Base-by-base conservation (phyloP, 2,329 filamentous ascomycete genomes). In the Parafenestella ontariensis region DNA sequence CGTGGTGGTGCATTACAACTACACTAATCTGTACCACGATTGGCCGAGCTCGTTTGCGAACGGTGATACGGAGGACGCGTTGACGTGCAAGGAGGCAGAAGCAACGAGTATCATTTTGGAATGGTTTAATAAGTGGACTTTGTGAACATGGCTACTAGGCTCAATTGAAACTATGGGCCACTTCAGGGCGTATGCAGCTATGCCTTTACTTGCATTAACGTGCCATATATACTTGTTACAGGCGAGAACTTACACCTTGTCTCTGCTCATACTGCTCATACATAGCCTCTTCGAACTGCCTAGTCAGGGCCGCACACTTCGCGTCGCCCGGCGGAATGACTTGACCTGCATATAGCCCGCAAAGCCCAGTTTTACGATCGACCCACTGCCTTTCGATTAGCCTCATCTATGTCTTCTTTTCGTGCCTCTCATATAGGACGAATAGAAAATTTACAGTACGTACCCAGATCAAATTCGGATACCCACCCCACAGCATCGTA, bases 41-140 rank as follows among this genome's bases (percentile, higher is more conserved):
- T 81, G 78, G 78, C 76, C 77, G 2, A 76, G 66, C 21, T 64
- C 65, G 4, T 66, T 62, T 24, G 40, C 62, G 3, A 74, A 75
- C 43, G 59, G 54, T 1, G 71, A 76, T 42, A 69, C 62, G 2
- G 55, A 53, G 21, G 62, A 55, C 0, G 42, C 49, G 8, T 58
- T 69, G 50, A 74, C 69, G 20, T 75, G 72, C 33, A 36, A 58
- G 20, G 67, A 69, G 39, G 69, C 64, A 29, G 69, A 70, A 34
- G 70, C 68, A 3, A 74, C 73, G 31, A 59, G 49, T n/a, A 63
- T 72, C 8, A 71, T 74, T 20, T 54, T 76, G 40, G 54, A 66
- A 2, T 75, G 70, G 63, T 72, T 75, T 46, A 47, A 48, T 26
- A 63, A 64, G 42, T 71, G 67, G 69, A 63, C 45, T 6, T 51